Percentiles rank a stretch among this genome's conserved stretches.
Conservation (phyloP, 1,284 basidiomycete genomes). For the Limonomyces culmigenus region DNA sequence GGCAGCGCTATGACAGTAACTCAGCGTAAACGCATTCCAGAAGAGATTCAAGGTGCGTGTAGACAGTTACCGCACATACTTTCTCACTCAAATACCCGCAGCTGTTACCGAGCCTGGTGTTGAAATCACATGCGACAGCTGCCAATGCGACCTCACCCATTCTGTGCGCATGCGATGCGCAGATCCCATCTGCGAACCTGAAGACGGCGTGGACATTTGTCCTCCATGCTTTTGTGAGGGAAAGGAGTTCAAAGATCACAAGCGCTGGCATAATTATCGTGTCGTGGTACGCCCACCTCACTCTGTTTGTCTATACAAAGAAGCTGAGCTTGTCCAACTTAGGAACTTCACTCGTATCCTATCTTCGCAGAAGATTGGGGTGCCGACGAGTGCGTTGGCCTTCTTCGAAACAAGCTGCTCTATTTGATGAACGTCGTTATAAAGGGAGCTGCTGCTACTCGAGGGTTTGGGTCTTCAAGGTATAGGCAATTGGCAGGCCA, state of each 20-base stretch:
- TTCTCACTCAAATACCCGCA: constrained; percentile 25
- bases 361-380: constrained; percentile 96
- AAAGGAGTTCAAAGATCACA: constrained; percentile 78
- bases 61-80: constrained; percentile 8
- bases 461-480: constrained; percentile 85
- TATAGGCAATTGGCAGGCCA: constrained; percentile 94
- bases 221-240: constrained; percentile 85
- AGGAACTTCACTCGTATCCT: constrained; percentile 94
- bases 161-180: constrained; percentile 89
- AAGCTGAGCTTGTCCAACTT: constrained; percentile 4
- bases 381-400: constrained; percentile 71
- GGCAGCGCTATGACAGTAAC: neutral
- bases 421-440: no score
- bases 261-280: constrained; percentile 81
- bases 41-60: constrained; percentile 40
- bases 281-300: constrained; percentile 52
- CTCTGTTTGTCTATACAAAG: neutral
- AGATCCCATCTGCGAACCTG: constrained; percentile 55
- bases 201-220: constrained; percentile 76
- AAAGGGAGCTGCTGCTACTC: constrained; percentile 77
- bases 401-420: constrained; percentile 1
- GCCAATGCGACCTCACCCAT: constrained; percentile 64
- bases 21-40: neutral
- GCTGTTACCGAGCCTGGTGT: constrained; percentile 65
- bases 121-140: constrained; percentile 62